Conservation (phyloP, 257 asterid species). For the Solanum chilense region DNA sequence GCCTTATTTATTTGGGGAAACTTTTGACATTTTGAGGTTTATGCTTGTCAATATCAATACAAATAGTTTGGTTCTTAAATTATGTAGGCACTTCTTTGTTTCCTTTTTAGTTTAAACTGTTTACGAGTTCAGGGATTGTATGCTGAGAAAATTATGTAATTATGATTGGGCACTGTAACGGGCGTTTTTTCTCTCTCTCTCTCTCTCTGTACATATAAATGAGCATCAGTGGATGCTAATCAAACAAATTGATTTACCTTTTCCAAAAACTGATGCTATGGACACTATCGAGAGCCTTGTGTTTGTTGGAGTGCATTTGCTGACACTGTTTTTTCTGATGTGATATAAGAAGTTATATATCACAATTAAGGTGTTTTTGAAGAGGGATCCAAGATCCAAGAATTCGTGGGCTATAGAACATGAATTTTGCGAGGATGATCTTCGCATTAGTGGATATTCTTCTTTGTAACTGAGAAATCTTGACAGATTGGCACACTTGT, state of each 20-base stretch:
- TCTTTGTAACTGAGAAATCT: neutral
- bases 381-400: neutral
- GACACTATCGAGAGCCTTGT: neutral
- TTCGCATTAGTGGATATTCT: neutral
- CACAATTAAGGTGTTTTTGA: neutral
- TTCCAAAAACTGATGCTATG: neutral
- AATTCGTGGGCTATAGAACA: neutral
- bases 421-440: neutral
- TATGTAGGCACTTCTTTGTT: neutral
- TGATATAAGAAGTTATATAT: neutral
- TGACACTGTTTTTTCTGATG: neutral
- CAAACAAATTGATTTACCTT: neutral
- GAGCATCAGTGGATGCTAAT: neutral
- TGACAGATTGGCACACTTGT: neutral
- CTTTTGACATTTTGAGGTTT: neutral
- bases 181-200: neutral
- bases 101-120: neutral
- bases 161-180: neutral
- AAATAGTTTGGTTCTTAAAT: neutral
- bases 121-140: neutral
- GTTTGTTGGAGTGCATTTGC: neutral
- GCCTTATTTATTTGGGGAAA: neutral
- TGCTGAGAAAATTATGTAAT: neutral
- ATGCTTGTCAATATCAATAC: neutral
- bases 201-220: neutral